Conservation (phyloP, 1,284 basidiomycete species). For the Boletus sp. region DNA sequence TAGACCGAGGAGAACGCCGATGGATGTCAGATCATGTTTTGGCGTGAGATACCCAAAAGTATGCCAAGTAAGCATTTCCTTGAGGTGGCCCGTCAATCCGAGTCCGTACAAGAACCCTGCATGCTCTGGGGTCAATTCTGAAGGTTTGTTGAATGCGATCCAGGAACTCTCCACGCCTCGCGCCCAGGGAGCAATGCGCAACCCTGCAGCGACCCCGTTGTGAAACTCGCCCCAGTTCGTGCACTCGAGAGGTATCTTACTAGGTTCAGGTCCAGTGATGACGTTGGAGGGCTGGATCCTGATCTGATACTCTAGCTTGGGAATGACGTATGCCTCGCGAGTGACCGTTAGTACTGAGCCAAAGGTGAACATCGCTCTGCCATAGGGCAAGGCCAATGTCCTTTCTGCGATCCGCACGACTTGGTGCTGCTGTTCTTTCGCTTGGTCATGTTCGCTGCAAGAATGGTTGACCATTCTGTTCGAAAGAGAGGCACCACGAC, state of each 20-base stretch:
- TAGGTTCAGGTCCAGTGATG: slow-evolving; percentile 57
- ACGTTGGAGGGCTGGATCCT: slow-evolving; percentile 69
- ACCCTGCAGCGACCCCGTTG: slow-evolving; percentile 90
- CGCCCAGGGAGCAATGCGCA: slow-evolving; percentile 79
- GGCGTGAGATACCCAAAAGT: slow-evolving; percentile 90
- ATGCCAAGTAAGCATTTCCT: slow-evolving; percentile 84
- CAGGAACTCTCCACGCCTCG: slow-evolving; percentile 83
- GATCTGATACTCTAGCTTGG: slow-evolving; percentile 76
- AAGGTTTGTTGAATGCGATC: slow-evolving; percentile 90
- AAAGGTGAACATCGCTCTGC: slow-evolving; percentile 85
- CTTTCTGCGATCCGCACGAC: slow-evolving; percentile 78
- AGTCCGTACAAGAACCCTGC: slow-evolving; percentile 94
- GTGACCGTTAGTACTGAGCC: slow-evolving; percentile 69
- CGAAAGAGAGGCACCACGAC: slow-evolving; percentile 19
- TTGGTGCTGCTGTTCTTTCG: slow-evolving; percentile 77
- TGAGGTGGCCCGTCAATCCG: slow-evolving; percentile 88
- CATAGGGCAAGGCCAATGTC: slow-evolving; percentile 81
- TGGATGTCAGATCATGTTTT: slow-evolving; percentile 92
- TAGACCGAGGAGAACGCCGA: slow-evolving; percentile 89
- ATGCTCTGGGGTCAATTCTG: slow-evolving; percentile 83
- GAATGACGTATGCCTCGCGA: slow-evolving; percentile 74
- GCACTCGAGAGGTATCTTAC: slow-evolving; percentile 67
- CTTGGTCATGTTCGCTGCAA: slow-evolving; percentile 72
- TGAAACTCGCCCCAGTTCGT: slow-evolving; percentile 95
- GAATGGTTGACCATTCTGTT: neutral